Base-by-base conservation (phyloP, 352 stramenopile genomes). In the Thraustotheca clavata region DNA sequence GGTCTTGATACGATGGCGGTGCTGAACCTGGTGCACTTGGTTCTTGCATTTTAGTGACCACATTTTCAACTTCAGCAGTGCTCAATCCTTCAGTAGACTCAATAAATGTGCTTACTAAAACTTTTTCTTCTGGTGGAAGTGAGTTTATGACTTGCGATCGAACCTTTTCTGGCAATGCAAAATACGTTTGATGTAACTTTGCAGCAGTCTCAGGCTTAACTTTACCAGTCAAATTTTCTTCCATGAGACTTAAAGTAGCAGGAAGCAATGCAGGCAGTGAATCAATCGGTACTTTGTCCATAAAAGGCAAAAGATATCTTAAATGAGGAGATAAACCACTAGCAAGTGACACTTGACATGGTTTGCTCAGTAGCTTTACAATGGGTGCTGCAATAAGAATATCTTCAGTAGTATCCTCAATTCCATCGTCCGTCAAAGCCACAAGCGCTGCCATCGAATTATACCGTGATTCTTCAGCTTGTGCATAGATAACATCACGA, bases 51-150 rank as follows among this genome's bases (percentile, higher is more conserved):
- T 20, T 6, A 14, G 36, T 24, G n/a, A 65, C 33, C 11, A 65
- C 57, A 32, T 32, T 41, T 31, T 18, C 57, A 0, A 65, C 38
- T n/a, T 33, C 57, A 31, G 40, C 40, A 8, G 57, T 48, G 8
- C 40, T 55, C 24, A 65, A 29, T 5, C 57, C 57, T 54, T 65
- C 57, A 20, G 57, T 65, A 4, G 57, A 46, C 55, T 65, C 57
- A 14, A 65, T 46, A 46, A 65, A 26, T 16, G 43, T 48, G 29
- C 27, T 36, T 1, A 52, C 57, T 7, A 65, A 29, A 9, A 55
- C 20, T 46, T 65, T 50, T 11, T 65, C 57, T 18, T 65, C 31
- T 16, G 57, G 36, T 20, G 57, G 57, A 14, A 65, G 40, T 31
- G 27, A 29, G 0, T 20, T 20, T 16, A 65, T 33, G n/a, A 65